Evolutionary conservation across 305 asterid species (phyloP).

Genomic region (Plantago coronopus): DNA sequence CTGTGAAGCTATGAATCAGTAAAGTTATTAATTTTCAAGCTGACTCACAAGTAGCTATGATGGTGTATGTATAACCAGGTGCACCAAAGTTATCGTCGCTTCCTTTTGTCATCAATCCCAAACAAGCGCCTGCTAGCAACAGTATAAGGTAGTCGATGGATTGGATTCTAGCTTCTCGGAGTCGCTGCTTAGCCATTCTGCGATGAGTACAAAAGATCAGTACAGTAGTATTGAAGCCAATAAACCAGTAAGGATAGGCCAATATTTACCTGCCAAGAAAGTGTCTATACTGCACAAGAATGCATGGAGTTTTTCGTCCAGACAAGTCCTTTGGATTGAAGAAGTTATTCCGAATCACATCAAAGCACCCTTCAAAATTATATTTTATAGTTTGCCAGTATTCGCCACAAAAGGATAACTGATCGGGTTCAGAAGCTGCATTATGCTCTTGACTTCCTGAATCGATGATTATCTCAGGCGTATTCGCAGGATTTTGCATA

Average conservation of each 20-base stretch:
- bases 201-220: constrained; percentile 6
- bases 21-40: background rate
- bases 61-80: constrained; percentile 77
- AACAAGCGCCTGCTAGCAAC: constrained; percentile 87
- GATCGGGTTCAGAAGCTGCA: constrained; percentile 37
- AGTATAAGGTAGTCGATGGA: constrained; percentile 73
- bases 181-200: constrained; percentile 80
- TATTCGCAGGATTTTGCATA: constrained; percentile 45
- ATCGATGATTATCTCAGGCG: constrained; percentile 25
- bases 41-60: constrained; percentile 82
- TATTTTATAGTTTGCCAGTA: constrained; percentile 57
- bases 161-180: constrained; percentile 78
- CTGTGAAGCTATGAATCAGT: background rate
- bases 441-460: constrained; percentile 38
- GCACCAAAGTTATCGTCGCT: constrained; percentile 81
- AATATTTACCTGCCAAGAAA: constrained; percentile 75
- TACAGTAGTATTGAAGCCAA: no score
- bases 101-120: constrained; percentile 73
- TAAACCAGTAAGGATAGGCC: no score
- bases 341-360: constrained; percentile 41
- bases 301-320: constrained; percentile 53
- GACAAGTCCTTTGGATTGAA: constrained; percentile 66
- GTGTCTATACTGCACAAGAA: constrained; percentile 55
- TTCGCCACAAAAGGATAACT: constrained; percentile 53
- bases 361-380: constrained; percentile 45